Base-by-base conservation (phyloP, 768 basidiomycete species). In the Hortiboletus flavorubellus region DNA sequence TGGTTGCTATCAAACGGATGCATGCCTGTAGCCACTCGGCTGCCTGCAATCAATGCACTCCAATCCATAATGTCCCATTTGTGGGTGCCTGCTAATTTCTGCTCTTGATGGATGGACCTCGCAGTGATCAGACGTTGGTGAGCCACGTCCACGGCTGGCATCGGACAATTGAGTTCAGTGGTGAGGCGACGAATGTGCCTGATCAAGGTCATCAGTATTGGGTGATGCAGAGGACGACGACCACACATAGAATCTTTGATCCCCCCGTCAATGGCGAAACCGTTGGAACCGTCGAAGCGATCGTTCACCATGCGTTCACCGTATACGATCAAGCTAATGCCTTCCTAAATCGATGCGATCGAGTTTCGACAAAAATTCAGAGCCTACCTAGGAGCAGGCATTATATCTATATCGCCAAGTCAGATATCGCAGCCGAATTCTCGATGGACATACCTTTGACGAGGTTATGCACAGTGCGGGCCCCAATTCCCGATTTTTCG, bases 221-320 rank as follows among this genome's bases (percentile, higher is more conserved):
- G 5, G 58, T 31, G 35, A 49, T 48, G 9, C 9, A 51, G 18
- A 29, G 8, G 31, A 34, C 55, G n/a, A 37, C 16, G 7, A 51
- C 8, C 8, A 75, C 43, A 85, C 79, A 80, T 71, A 0, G 90
- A 87, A 64, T 94, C 93, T 64, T 93, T 93, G 64, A 96, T 84
- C 16, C 91, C 93, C n/a, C 89, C 89, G 44, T 90, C 85, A 46
- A 94, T 82, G 12, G 85, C 75, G 68, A 96, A 94, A 14, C 92
- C 93, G 16, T 73, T 75, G 9, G 78, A 75, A 21, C 83, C 89
- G 53, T 91, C 86, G 64, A 93, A 95, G 34, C 80, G 75, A 70
- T 92, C 85, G 51, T 83, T 74, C 11, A 84, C 73, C 75, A 94
- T 89, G 68, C 85, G 85, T 26, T 83, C 78, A 21, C 81, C 81